Evolutionary conservation across 2,329 filamentous ascomycete genomes (phyloP).

Genomic region (Dactylellina cionopaga): DNA sequence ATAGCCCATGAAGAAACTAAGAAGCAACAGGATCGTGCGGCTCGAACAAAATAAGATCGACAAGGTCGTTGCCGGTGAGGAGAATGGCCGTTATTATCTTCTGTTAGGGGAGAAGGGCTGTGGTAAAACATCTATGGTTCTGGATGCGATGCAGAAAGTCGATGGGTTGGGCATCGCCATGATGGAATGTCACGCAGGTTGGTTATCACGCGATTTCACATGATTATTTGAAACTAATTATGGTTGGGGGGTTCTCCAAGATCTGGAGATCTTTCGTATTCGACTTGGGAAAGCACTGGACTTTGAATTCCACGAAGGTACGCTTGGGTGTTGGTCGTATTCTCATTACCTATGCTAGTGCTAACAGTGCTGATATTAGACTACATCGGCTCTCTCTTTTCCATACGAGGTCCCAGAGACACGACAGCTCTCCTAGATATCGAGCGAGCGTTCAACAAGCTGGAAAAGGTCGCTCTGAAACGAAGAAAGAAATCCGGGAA

Average conservation of each 20-base stretch:
- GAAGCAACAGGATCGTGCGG: constrained; percentile 72
- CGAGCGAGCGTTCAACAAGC: constrained; percentile 94
- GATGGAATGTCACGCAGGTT: constrained; percentile 86
- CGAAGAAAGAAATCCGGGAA: constrained; percentile 68
- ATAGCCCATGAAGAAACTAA: neutral
- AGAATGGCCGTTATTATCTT: constrained; percentile 85
- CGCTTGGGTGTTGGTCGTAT: neutral
- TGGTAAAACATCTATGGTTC: constrained; percentile 94
- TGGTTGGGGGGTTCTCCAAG: too few species aligned
- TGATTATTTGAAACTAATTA: too few species aligned
- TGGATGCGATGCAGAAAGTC: constrained; percentile 93
- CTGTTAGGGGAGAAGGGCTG: constrained; percentile 74
- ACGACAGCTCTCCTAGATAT: constrained; percentile 93
- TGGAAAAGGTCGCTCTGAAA: constrained; percentile 90
- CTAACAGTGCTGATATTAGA: constrained; percentile 64
- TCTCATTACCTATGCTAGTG: too few species aligned
- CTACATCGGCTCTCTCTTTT: constrained; percentile 96
- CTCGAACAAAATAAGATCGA: constrained; percentile 85
- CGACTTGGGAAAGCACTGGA: constrained; percentile 92
- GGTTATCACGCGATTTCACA: too few species aligned
- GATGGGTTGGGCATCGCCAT: constrained; percentile 90
- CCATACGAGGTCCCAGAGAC: constrained; percentile 89
- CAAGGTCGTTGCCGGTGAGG: constrained; percentile 78
- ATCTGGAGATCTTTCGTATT: constrained; percentile 93
- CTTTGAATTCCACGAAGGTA: constrained; percentile 75